A percentile compares a stretch with the other conserved stretches of the same genome.
Conservation (phyloP, 2,329 filamentous ascomycete genomes). For the Huntiella savannae region DNA sequence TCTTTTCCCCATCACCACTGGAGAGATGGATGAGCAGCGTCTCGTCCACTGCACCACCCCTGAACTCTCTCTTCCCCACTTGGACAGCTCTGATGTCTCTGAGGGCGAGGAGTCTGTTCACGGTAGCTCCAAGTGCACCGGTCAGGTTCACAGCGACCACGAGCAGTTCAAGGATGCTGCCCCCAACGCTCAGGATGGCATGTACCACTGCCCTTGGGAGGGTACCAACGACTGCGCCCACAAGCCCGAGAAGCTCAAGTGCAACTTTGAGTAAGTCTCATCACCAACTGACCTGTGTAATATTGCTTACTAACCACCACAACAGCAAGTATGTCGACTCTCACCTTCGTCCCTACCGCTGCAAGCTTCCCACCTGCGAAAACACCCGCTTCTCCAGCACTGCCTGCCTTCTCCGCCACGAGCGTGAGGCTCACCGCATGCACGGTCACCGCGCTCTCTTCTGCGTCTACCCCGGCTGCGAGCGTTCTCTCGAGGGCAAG, state of each 20-base stretch:
- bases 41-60: slow-evolving; percentile 19
- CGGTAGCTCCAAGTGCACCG: slow-evolving; percentile 31
- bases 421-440: slow-evolving; percentile 88
- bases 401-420: slow-evolving; percentile 81
- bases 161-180: slow-evolving; percentile 49
- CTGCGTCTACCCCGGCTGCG: slow-evolving; percentile 74
- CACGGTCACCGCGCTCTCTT: slow-evolving; percentile 88
- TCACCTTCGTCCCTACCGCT: slow-evolving; percentile 88
- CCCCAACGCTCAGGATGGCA: slow-evolving; percentile 45
- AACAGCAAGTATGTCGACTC: slow-evolving; percentile 90
- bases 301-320: background rate
- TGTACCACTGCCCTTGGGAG: slow-evolving; percentile 86
- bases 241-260: slow-evolving; percentile 90
- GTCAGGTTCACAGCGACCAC: slow-evolving; percentile 44
- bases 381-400: slow-evolving; percentile 86
- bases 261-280: slow-evolving; percentile 81
- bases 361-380: slow-evolving; percentile 69
- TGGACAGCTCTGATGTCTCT: slow-evolving; percentile 14
- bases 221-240: slow-evolving; percentile 57
- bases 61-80: slow-evolving; percentile 23
- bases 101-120: background rate
- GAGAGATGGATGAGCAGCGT: slow-evolving; percentile 11
- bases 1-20: slow-evolving; percentile 4
- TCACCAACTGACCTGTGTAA: background rate
- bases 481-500: slow-evolving; percentile 61